Conservation (phyloP, 1,284 basidiomycete genomes). For the Hortiboletus rubellus region DNA sequence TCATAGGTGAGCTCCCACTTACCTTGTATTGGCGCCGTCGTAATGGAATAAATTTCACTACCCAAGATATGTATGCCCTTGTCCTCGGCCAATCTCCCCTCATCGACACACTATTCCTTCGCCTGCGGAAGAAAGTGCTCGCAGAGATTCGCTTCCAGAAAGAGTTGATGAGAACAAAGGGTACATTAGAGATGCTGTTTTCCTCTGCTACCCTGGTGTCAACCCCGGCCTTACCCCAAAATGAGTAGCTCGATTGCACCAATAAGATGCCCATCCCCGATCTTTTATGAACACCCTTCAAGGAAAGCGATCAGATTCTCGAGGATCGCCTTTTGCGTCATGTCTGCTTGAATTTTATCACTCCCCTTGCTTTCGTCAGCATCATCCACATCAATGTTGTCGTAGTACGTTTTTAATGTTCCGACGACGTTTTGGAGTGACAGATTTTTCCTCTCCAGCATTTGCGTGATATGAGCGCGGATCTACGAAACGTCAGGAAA, state of each 20-base stretch:
- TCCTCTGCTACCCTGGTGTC: constrained; percentile 54
- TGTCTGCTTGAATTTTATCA: constrained; percentile 37
- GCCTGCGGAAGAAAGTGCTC: constrained; percentile 80
- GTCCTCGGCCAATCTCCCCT: constrained; percentile 93
- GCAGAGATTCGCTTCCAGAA: constrained; percentile 91
- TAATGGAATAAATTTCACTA: background rate
- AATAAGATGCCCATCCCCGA: constrained; percentile 1
- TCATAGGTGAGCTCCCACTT: constrained; percentile 68
- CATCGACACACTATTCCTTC: constrained; percentile 86
- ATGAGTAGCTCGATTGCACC: constrained; percentile 15
- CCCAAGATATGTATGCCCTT: constrained; percentile 85
- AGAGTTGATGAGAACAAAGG: constrained; percentile 81
- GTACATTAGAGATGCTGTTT: constrained; percentile 92
- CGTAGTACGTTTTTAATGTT: constrained; percentile 65
- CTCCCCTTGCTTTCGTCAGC: constrained; percentile 20
- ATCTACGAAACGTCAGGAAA: constrained; percentile 48
- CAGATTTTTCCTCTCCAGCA: constrained; percentile 72
- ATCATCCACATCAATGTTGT: constrained; percentile 67
- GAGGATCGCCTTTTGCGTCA: constrained; percentile 70
- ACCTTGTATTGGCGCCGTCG: background rate
- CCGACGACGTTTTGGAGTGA: constrained; percentile 64
- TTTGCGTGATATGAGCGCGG: constrained; percentile 67
- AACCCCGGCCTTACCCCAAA: constrained; percentile 22
- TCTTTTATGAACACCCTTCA: constrained; percentile 37
- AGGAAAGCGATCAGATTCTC: constrained; percentile 68